Percentiles rank a stretch among this genome's conserved stretches.
Evolutionary conservation across 192 early-diverging fungal species (phyloP).

Genomic region (Cladochytrium replicatum): DNA sequence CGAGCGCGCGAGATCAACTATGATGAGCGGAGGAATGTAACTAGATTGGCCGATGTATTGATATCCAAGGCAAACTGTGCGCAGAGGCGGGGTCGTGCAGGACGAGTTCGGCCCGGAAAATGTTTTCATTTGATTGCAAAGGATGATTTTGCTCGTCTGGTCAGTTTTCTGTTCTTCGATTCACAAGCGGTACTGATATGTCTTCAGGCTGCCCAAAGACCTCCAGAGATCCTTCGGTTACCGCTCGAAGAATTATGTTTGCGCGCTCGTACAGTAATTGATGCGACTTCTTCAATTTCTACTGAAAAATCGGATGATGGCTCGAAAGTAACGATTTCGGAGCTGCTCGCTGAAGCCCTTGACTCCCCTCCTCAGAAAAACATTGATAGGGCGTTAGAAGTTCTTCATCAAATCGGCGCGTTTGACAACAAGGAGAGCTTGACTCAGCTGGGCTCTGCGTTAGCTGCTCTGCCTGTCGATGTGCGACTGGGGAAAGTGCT

Average conservation of each 20-base stretch:
- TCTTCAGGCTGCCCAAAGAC: slow-evolving; percentile 34
- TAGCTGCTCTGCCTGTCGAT: slow-evolving; percentile 66
- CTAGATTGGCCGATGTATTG: slow-evolving; percentile 48
- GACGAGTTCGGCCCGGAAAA: slow-evolving; percentile 61
- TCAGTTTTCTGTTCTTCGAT: slow-evolving; percentile 10
- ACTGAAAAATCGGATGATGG: background rate
- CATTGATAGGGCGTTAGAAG: slow-evolving; percentile 45
- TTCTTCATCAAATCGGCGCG: slow-evolving; percentile 48
- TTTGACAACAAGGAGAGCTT: slow-evolving; percentile 34
- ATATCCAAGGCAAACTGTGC: slow-evolving; percentile 54
- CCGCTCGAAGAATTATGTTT: slow-evolving; percentile 76
- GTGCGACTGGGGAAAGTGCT: slow-evolving; percentile 51
- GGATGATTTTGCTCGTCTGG: slow-evolving; percentile 35
- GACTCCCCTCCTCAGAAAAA: slow-evolving; percentile 54
- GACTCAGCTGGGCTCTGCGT: slow-evolving; percentile 57
- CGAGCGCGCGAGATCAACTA: slow-evolving; percentile 55
- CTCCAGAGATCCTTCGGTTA: slow-evolving; percentile 68
- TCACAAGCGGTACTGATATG: background rate
- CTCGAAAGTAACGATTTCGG: slow-evolving; percentile 20
- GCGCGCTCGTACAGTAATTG: slow-evolving; percentile 31
- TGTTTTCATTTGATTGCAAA: slow-evolving; percentile 66
- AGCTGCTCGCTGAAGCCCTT: slow-evolving; percentile 47
- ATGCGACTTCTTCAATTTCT: slow-evolving; percentile 3
- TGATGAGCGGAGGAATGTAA: slow-evolving; percentile 50
- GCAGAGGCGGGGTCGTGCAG: slow-evolving; percentile 76